These are phyloP conservation scores for Candida xiaguanensis DNA, from an alignment of 805 yeast species.

Conservation along the genomic window DNA sequence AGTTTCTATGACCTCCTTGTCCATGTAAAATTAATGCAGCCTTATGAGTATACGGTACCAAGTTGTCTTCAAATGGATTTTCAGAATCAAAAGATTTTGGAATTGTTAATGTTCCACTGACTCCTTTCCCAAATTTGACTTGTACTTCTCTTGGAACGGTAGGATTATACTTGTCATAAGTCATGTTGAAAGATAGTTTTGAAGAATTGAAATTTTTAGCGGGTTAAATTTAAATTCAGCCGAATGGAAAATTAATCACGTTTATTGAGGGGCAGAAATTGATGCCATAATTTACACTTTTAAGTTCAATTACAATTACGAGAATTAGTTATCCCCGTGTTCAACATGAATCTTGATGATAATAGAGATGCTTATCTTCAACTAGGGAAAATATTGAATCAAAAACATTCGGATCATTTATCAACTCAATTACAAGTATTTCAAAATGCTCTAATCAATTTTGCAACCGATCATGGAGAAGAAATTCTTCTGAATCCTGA, in stretches of 20 bases:
- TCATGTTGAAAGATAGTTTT: neutral
- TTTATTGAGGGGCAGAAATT: neutral
- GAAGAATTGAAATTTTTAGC: too few relatives aligned
- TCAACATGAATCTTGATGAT: slow-evolving; percentile 6
- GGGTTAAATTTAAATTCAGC: neutral
- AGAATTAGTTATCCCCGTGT: too few relatives aligned
- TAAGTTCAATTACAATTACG: too few relatives aligned
- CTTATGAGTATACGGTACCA: slow-evolving; percentile 42
- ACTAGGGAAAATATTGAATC: slow-evolving; percentile 48
- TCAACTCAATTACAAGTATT: slow-evolving; percentile 72
- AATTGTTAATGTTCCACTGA: slow-evolving; percentile 35
- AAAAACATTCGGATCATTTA: slow-evolving; percentile 57
- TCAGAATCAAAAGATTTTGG: slow-evolving; percentile 29
- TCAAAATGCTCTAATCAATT: slow-evolving; percentile 70
- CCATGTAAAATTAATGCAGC: slow-evolving; percentile 76
- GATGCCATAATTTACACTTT: neutral
- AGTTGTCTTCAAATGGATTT: slow-evolving; percentile 20
- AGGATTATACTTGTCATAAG: slow-evolving; percentile 6
- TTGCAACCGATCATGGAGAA: slow-evolving; percentile 66
- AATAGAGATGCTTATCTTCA: slow-evolving; percentile 38
- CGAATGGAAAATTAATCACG: neutral
- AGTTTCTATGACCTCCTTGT: slow-evolving; percentile 77
- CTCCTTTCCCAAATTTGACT: slow-evolving; percentile 32
- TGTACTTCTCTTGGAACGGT: slow-evolving; percentile 31
- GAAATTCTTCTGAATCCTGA: slow-evolving; percentile 63